Percentiles rank a stretch among this genome's conserved stretches.
These are phyloP conservation scores for Urtica urens DNA, from an alignment of 306 rosid genomes.

Conservation along the genomic window DNA sequence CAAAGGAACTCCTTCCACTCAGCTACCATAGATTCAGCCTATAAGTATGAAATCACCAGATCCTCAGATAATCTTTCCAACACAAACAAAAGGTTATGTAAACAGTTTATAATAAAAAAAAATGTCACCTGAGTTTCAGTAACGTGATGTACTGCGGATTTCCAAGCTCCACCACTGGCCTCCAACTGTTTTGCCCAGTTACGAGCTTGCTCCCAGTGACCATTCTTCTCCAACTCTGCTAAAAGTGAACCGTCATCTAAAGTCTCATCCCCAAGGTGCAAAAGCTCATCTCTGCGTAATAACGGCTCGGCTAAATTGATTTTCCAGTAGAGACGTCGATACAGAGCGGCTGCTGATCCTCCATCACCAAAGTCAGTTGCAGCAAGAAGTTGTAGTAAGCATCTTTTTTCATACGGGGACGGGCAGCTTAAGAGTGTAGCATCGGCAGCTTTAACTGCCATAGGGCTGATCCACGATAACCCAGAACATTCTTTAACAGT, in stretches of 20 bases:
- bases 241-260: slow-evolving; percentile 82
- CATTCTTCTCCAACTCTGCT: slow-evolving; percentile 59
- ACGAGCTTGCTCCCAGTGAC: slow-evolving; percentile 97
- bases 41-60: slow-evolving; percentile 8
- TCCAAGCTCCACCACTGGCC: slow-evolving; percentile 70
- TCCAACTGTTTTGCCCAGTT: slow-evolving; percentile 96
- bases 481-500: slow-evolving; percentile 60
- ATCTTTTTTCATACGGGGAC: slow-evolving; percentile 90
- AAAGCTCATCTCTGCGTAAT: slow-evolving; percentile 48
- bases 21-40: slow-evolving; percentile 98
- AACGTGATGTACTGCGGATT: slow-evolving; percentile 76
- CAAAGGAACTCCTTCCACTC: slow-evolving; percentile 98
- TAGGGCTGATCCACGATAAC: slow-evolving; percentile 76
- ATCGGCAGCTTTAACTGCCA: slow-evolving; percentile 80
- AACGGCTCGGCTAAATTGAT: slow-evolving; percentile 85
- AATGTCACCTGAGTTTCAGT: slow-evolving; percentile 81
- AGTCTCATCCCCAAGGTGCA: slow-evolving; percentile 65
- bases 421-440: slow-evolving; percentile 85
- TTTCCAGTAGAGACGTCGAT: slow-evolving; percentile 70
- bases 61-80: not conserved
- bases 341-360: slow-evolving; percentile 57
- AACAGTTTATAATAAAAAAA: slow-evolving; percentile 17
- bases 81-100: not conserved
- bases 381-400: slow-evolving; percentile 87
- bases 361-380: slow-evolving; percentile 92